Conservation (phyloP, 2,329 filamentous ascomycete genomes). For the Podosphaera aphanis region DNA sequence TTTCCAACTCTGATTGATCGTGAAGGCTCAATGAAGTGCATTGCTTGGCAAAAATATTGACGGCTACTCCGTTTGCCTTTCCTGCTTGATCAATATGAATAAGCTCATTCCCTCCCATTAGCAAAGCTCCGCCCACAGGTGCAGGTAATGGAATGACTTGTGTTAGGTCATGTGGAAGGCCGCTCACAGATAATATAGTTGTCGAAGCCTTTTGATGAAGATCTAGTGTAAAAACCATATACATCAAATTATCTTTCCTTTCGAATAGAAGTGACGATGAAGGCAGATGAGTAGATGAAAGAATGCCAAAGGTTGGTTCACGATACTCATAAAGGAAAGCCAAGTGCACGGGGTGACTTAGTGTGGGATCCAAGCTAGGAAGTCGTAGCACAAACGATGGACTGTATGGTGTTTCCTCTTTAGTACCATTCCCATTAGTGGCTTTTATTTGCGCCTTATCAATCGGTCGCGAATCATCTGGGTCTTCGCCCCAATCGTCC, state of each 20-base stretch:
- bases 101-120: conserved; percentile 72
- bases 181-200: conserved; percentile 64
- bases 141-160: conserved; percentile 60
- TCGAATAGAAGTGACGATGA: conserved; percentile 52
- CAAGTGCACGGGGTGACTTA: conserved; percentile 76
- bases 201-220: conserved; percentile 84
- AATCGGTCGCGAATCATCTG: conserved; percentile 41
- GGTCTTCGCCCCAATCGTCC: conserved; percentile 70
- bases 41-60: conserved; percentile 72
- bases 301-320: conserved; percentile 87
- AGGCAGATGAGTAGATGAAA: conserved; percentile 52
- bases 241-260: conserved; percentile 65
- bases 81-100: conserved; percentile 92
- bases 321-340: conserved; percentile 91
- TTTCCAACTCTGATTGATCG: conserved; percentile 60
- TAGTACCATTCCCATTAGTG: conserved; percentile 9
- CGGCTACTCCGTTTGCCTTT: conserved; percentile 73
- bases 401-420: conserved; percentile 46
- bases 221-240: conserved; percentile 88
- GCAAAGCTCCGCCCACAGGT: conserved; percentile 68
- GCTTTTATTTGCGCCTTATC: conserved; percentile 19
- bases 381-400: conserved; percentile 84
- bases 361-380: conserved; percentile 63
- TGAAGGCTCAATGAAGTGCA: conserved; percentile 63
- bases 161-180: conserved; percentile 70